A percentile compares a stretch with the other conserved stretches of the same genome.
Conservation (phyloP, 192 early-diverging fungal genomes). For the Backusella tarrabulga region DNA sequence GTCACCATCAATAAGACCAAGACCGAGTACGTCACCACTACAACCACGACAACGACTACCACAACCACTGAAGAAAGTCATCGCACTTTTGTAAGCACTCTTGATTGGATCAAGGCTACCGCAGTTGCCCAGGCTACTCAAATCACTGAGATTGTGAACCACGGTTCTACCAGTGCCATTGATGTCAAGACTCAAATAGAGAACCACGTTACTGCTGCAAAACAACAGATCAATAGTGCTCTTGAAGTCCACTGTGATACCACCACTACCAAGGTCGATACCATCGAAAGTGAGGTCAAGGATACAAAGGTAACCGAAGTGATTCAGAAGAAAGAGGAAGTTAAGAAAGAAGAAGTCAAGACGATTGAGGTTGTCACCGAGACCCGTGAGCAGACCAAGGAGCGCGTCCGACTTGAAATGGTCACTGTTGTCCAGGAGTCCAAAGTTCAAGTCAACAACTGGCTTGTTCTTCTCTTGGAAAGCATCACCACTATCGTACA, state of each 20-base stretch:
- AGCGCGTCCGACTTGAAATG: slow-evolving; percentile 5
- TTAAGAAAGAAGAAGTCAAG: not conserved
- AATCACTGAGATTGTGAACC: slow-evolving; percentile 6
- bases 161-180: slow-evolving; percentile 3
- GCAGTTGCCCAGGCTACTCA: slow-evolving; percentile 1
- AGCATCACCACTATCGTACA: not conserved
- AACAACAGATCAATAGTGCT: slow-evolving; percentile 16
- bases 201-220: slow-evolving; percentile 6
- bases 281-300: not conserved
- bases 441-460: not conserved
- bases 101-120: slow-evolving; percentile 17
- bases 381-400: slow-evolving; percentile 10
- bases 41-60: not conserved
- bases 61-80: not conserved
- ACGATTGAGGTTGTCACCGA: slow-evolving; percentile 13
- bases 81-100: slow-evolving; percentile 9
- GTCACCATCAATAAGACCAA: not conserved
- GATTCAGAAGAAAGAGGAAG: not conserved
- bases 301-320: not conserved
- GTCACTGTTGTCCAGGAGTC: slow-evolving; percentile 5
- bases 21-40: not conserved
- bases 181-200: slow-evolving; percentile 21
- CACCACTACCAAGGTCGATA: not conserved
- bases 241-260: slow-evolving; percentile 14
- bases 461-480: slow-evolving; percentile 15